Conservation (phyloP, 345 rosid species). For the Sisymbrium altissimum region DNA sequence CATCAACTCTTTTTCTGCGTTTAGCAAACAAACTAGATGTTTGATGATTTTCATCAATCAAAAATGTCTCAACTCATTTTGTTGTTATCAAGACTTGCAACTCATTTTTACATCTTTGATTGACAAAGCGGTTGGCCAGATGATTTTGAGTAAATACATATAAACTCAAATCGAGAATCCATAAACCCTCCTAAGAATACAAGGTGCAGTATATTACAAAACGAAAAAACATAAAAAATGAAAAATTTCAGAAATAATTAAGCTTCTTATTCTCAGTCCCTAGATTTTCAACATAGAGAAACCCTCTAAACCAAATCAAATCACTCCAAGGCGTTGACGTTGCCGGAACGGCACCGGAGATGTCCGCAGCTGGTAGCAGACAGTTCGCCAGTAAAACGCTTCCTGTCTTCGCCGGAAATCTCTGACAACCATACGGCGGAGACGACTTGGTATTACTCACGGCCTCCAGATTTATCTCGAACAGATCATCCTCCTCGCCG, state of each 20-base stretch:
- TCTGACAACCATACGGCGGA: conserved; percentile 3
- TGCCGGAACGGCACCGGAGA: conserved; percentile 29
- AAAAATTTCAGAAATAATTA: neutral
- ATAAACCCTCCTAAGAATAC: neutral
- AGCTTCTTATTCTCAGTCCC: neutral
- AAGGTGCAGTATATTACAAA: neutral
- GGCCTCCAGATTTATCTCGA: conserved; percentile 29
- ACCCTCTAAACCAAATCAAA: neutral
- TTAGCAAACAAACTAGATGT: too few relatives aligned
- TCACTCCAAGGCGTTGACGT: conserved; percentile 17
- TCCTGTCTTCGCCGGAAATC: conserved; percentile 17
- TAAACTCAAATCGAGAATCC: neutral
- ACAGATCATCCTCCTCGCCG: conserved; percentile 28
- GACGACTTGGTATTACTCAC: neutral
- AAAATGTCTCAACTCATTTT: neutral
- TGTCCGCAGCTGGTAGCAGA: conserved; percentile 26
- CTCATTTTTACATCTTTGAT: neutral
- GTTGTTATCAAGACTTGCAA: neutral
- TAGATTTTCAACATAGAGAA: neutral
- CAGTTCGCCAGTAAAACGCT: conserved; percentile 33
- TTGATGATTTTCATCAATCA: too few relatives aligned
- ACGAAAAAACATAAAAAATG: neutral
- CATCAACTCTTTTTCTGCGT: too few relatives aligned
- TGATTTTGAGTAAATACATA: neutral
- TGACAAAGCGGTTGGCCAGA: neutral